Evolutionary conservation across 2,329 filamentous ascomycete genomes (phyloP), one percentile per base, ranked within the genome.

Genomic region (Macrophomina pseudophaseolina): DNA sequence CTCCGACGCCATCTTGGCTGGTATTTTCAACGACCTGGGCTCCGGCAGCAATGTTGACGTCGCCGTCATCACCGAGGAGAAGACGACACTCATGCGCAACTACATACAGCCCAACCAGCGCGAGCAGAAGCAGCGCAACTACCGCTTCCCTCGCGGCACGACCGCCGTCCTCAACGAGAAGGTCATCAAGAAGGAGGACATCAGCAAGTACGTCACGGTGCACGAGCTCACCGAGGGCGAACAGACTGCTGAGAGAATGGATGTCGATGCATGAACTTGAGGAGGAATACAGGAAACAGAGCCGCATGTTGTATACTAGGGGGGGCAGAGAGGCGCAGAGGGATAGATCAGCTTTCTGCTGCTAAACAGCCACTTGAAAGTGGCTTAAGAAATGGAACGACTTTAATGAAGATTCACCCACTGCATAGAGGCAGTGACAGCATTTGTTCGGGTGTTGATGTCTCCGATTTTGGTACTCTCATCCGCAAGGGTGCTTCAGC

Each of bases 1-100:
- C 76, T 87, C 91, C 66, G 90, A 97, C 72, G 94, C 94, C 54
- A 97, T 99, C 76, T 85, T 93, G 82, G 91, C 96, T 11, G 95
- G 95, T 89, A 97, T 99, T 82, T 99, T 95, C 85, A 99, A 99
- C 85, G 95, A 99, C 81, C 79, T 99, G 78, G 95, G 95, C 14
- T 97, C 93, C 3, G 95, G 95, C 74, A 97, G 92, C 78, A 99
- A 99, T 78, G 95, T 99, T 67, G 96, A 99, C 76, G 91, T 99
- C 40, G 94, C 93, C 70, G 88, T 99, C 74, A 99, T 99, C 78
- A 97, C 94, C 69, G 87, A 90, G 74, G 94, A 97, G 74, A 97
- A 97, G 89, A 97, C 95, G 33, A 95, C 92, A 33, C 82, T 99
- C 77, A 86, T 96, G 86, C 87, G 95, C 76, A 97, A 97, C 83